Evolutionary conservation across 2,329 filamentous ascomycete species (phyloP).

Genomic region (Diaporthe sp.): DNA sequence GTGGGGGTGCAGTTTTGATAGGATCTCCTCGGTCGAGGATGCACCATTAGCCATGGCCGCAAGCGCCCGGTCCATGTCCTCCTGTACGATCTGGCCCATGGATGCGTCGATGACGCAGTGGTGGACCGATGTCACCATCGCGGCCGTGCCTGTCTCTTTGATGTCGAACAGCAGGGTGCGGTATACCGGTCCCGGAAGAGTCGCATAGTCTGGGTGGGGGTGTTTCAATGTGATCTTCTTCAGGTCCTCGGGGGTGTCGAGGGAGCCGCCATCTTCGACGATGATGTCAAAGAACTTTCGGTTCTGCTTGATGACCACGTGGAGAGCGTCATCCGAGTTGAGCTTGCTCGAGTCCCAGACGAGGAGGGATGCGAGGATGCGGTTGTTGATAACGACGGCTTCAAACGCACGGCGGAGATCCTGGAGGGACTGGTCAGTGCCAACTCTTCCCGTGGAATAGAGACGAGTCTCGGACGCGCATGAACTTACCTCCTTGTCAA

Average conservation of each 20-base stretch:
- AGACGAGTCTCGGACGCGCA: too few species aligned
- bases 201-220: slow-evolving; percentile 24
- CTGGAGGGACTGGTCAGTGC: slow-evolving; percentile 1
- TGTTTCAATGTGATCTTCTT: slow-evolving; percentile 8
- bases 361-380: slow-evolving; percentile 30
- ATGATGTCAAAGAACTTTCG: slow-evolving; percentile 28
- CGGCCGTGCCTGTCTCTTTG: slow-evolving; percentile 22
- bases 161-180: slow-evolving; percentile 26
- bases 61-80: slow-evolving; percentile 29
- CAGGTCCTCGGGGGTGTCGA: slow-evolving; percentile 18
- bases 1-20: slow-evolving; percentile 31
- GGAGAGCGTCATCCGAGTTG: slow-evolving; percentile 16
- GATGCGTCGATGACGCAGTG: slow-evolving; percentile 22
- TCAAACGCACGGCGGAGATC: slow-evolving; percentile 28
- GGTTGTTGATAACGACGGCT: slow-evolving; percentile 28
- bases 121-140: slow-evolving; percentile 14
- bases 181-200: slow-evolving; percentile 24
- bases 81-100: slow-evolving; percentile 22
- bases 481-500: slow-evolving; percentile 9
- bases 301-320: slow-evolving; percentile 26
- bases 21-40: background rate
- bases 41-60: background rate
- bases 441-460: background rate
- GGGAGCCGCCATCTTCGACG: slow-evolving; percentile 18
- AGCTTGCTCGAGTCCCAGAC: slow-evolving; percentile 24